Evolutionary conservation across 495 filamentous ascomycete species (phyloP).

Genomic region (Penicillium robsamsonii): DNA sequence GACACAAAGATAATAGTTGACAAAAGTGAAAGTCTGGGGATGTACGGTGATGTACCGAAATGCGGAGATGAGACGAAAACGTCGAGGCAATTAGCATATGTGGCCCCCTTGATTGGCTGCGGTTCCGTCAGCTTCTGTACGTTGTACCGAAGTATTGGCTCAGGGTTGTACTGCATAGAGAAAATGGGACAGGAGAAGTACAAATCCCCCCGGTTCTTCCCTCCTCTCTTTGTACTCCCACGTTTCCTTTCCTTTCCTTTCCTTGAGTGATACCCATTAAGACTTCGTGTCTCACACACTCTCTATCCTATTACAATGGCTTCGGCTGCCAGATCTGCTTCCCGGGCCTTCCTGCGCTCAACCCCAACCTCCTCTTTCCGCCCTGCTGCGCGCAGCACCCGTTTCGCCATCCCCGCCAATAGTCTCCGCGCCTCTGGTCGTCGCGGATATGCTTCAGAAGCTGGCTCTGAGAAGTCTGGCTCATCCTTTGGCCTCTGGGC

Average conservation of each 20-base stretch:
- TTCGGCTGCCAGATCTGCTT: constrained; percentile 51
- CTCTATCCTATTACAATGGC: constrained; percentile 47
- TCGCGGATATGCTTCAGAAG: constrained; percentile 74
- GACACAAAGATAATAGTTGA: not conserved
- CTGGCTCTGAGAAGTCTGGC: constrained; percentile 52
- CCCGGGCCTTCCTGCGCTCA: constrained; percentile 52
- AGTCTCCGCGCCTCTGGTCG: constrained; percentile 63
- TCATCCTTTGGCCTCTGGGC: constrained; percentile 48
- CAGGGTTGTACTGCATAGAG: constrained; percentile 2
- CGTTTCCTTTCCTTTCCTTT: constrained; percentile 12
- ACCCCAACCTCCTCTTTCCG: constrained; percentile 47
- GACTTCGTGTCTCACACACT: not conserved
- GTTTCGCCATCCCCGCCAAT: constrained; percentile 58
- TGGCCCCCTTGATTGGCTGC: constrained; percentile 20
- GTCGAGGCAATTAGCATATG: constrained; percentile 22
- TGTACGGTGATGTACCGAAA: constrained; percentile 8
- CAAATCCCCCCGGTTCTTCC: constrained; percentile 20
- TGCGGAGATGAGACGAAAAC: constrained; percentile 18
- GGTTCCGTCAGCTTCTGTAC: constrained; percentile 18
- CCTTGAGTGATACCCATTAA: constrained; percentile 1
- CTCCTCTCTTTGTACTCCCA: constrained; percentile 21
- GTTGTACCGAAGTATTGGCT: constrained; percentile 6
- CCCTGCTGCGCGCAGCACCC: constrained; percentile 52
- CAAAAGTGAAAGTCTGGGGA: constrained; percentile 2
- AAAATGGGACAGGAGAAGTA: not conserved